A percentile compares a stretch with the other conserved stretches of the same genome.
These are phyloP conservation scores for Pelargonium nanum DNA, from an alignment of 345 rosid species.

Conservation along the genomic window DNA sequence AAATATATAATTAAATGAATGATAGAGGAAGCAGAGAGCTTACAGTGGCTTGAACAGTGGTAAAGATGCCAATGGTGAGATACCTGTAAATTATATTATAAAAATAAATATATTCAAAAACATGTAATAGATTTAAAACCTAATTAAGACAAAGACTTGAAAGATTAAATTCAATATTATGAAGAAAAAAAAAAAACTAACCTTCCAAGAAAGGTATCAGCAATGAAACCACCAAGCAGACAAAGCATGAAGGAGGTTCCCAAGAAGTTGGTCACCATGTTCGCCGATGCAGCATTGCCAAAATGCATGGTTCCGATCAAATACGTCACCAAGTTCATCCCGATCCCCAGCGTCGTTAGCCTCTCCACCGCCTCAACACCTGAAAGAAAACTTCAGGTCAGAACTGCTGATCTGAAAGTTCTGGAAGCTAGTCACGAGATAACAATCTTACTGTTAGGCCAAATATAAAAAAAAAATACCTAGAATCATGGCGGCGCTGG, in stretches of 20 bases:
- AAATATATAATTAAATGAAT: too few species aligned
- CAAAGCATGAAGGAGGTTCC: conserved; percentile 62
- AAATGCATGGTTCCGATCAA: conserved; percentile 53
- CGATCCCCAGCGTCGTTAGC: conserved; percentile 64
- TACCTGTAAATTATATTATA: conserved; percentile 8
- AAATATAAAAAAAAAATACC: conserved; percentile 21
- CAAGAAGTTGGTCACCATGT: conserved; percentile 54
- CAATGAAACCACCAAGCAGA: conserved; percentile 60
- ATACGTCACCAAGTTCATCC: conserved; percentile 69
- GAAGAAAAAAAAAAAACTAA: conserved; percentile 2
- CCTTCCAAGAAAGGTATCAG: conserved; percentile 64
- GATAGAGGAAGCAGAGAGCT: not conserved
- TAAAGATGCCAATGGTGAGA: conserved; percentile 18
- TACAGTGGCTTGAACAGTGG: conserved; percentile 17
- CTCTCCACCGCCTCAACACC: conserved; percentile 61
- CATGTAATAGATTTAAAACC: too few species aligned
- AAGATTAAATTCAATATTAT: not conserved
- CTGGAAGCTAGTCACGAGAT: too few species aligned
- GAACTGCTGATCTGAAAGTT: too few species aligned
- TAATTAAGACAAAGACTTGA: not conserved
- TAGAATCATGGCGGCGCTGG: conserved; percentile 51
- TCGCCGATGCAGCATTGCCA: conserved; percentile 55
- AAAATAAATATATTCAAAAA: too few species aligned
- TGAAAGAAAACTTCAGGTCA: conserved; percentile 12
- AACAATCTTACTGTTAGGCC: too few species aligned